phyloP scores from a whole-genome alignment of 2,329 filamentous ascomycete genomes.

The Aspergillus quadricinctus region DNA sequence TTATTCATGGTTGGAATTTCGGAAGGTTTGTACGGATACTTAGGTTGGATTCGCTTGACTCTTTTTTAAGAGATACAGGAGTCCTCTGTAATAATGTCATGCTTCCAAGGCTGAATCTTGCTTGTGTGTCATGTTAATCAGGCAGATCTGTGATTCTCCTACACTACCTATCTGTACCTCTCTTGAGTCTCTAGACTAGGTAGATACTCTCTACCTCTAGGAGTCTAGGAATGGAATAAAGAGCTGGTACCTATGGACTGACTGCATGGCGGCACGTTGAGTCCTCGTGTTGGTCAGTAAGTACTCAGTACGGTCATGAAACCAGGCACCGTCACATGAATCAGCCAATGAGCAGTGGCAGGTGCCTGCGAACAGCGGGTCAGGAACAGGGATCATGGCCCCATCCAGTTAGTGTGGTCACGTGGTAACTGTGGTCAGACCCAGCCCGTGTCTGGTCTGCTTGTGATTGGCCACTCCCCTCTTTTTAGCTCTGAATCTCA shows the following conservation, averaged over 20 bases:
- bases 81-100: not conserved
- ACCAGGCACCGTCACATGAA: slow-evolving; percentile 21
- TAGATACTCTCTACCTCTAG: too few relatives aligned
- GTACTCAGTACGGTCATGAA: slow-evolving; percentile 12
- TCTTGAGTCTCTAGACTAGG: too few relatives aligned
- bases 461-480: slow-evolving; percentile 14
- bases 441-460: not conserved
- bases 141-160: not conserved
- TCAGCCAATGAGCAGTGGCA: slow-evolving; percentile 4
- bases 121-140: not conserved
- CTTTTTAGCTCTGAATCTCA: slow-evolving; percentile 13
- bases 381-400: not conserved
- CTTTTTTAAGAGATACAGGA: too few relatives aligned
- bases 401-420: slow-evolving; percentile 3
- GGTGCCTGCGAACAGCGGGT: slow-evolving; percentile 4
- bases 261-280: not conserved
- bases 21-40: not conserved
- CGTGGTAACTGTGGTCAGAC: too few relatives aligned
- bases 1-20: too few relatives aligned
- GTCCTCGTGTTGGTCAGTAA: slow-evolving; percentile 13
- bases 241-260: not conserved
- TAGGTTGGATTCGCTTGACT: not conserved
- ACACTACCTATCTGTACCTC: not conserved
- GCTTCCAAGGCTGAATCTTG: not conserved
- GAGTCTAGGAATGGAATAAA: too few relatives aligned